A percentile compares a stretch with the other conserved stretches of the same genome.
Evolutionary conservation across 768 basidiomycete genomes (phyloP).

Genomic region (Gymnopilus dilepis): DNA sequence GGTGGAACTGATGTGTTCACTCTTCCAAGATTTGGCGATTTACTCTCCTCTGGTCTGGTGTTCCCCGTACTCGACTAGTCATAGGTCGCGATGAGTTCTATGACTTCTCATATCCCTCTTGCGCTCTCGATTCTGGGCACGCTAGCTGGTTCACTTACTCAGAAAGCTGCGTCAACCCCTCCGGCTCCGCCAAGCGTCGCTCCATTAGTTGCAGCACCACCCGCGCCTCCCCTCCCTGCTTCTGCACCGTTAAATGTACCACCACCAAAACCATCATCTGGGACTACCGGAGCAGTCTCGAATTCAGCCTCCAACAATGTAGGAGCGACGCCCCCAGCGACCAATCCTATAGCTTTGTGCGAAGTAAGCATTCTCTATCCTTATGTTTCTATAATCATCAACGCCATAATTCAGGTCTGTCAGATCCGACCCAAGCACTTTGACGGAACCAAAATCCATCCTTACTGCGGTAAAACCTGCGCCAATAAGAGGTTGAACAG

Average conservation of each 20-base stretch:
- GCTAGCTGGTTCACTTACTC: conserved; percentile 38
- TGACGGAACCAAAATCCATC: conserved; percentile 60
- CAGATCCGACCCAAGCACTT: conserved; percentile 58
- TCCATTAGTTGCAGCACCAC: conserved; percentile 31
- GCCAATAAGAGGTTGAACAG: conserved; percentile 48
- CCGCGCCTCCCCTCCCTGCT: conserved; percentile 30
- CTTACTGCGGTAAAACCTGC: conserved; percentile 65
- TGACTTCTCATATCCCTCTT: conserved; percentile 51
- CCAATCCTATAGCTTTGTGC: conserved; percentile 47
- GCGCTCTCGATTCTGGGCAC: conserved; percentile 48
- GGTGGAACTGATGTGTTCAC: conserved; percentile 11
- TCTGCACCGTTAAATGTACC: conserved; percentile 38
- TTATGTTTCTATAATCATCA: conserved; percentile 4
- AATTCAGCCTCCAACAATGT: conserved; percentile 13
- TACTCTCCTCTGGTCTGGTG: conserved; percentile 9
- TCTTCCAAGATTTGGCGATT: conserved; percentile 17
- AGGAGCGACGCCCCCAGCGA: conserved; percentile 32
- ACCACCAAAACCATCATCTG: conserved; percentile 31
- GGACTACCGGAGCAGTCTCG: conserved; percentile 27
- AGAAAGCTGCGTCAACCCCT: conserved; percentile 33
- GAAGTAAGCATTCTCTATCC: conserved; percentile 47
- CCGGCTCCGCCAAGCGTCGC: conserved; percentile 28
- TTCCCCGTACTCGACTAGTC: no score
- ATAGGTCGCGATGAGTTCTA: conserved; percentile 21
- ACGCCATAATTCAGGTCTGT: conserved; percentile 47